phyloP scores from a whole-genome alignment of 2,329 filamentous ascomycete species.

The Venturia asperata region DNA sequence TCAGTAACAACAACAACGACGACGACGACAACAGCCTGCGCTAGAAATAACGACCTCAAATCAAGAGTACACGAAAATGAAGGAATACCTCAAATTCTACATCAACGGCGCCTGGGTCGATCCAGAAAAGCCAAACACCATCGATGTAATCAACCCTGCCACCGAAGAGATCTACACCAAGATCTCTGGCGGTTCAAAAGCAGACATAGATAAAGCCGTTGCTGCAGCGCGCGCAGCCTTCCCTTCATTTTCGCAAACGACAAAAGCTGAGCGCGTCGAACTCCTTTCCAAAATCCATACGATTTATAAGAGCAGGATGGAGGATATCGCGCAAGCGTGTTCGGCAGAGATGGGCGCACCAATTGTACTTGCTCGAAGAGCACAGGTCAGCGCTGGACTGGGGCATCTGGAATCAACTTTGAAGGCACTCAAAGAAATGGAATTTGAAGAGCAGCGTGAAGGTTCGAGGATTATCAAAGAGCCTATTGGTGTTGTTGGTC shows the following conservation, averaged over 20 bases:
- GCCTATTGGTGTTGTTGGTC: constrained; percentile 65
- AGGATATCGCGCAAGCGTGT: constrained; percentile 74
- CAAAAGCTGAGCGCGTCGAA: constrained; percentile 49
- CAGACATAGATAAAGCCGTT: constrained; percentile 65
- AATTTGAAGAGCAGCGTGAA: constrained; percentile 18
- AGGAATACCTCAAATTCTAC: constrained; percentile 19
- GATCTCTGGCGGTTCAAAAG: constrained; percentile 59
- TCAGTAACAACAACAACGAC: neutral
- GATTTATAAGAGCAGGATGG: constrained; percentile 58
- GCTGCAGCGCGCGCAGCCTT: constrained; percentile 62
- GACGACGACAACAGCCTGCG: neutral
- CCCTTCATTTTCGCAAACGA: constrained; percentile 36
- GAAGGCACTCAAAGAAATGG: neutral
- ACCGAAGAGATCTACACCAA: constrained; percentile 47
- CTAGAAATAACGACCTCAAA: too few relatives aligned
- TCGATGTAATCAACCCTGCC: constrained; percentile 19
- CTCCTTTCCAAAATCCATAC: constrained; percentile 54
- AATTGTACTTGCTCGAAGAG: constrained; percentile 67
- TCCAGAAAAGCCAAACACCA: constrained; percentile 15
- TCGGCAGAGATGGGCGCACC: constrained; percentile 55
- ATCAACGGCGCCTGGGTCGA: constrained; percentile 20
- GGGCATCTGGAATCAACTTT: neutral
- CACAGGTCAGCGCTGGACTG: neutral
- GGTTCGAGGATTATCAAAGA: constrained; percentile 69
- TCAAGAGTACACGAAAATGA: neutral